phyloP scores from a whole-genome alignment of 2,329 filamentous ascomycete genomes.

The Aspergillus aculeatus region DNA sequence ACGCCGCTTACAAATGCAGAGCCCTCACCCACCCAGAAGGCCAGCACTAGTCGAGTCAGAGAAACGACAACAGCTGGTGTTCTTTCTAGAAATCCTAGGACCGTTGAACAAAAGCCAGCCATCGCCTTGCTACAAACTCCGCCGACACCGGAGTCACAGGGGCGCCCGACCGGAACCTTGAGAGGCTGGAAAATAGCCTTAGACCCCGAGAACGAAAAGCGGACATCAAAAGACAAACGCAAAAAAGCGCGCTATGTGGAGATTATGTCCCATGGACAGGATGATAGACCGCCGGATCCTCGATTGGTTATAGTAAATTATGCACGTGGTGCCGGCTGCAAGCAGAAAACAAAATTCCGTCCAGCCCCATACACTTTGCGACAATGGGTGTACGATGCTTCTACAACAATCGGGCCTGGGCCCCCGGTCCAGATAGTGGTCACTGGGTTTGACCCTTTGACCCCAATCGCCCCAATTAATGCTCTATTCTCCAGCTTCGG shows the following conservation, averaged over 20 bases:
- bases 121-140: conserved; percentile 46
- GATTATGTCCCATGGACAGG: conserved; percentile 55
- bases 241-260: conserved; percentile 54
- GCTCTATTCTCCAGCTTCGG: conserved; percentile 44
- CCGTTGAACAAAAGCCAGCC: conserved; percentile 27
- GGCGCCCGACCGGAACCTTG: conserved; percentile 51
- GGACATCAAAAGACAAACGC: conserved; percentile 56
- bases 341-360: conserved; percentile 69
- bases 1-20: conserved; percentile 67
- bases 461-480: conserved; percentile 59
- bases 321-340: conserved; percentile 61
- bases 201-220: conserved; percentile 63
- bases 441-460: conserved; percentile 91
- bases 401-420: conserved; percentile 81
- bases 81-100: conserved; percentile 31
- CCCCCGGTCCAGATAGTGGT: conserved; percentile 90
- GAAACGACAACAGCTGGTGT: conserved; percentile 33
- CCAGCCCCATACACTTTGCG: conserved; percentile 74
- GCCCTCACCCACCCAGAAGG: conserved; percentile 61
- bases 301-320: conserved; percentile 69
- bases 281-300: conserved; percentile 72
- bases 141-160: conserved; percentile 49
- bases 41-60: conserved; percentile 53
- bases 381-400: conserved; percentile 76
- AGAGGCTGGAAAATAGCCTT: conserved; percentile 61